A percentile compares a stretch with the other conserved stretches of the same genome.
phyloP scores from a whole-genome alignment of 1,284 basidiomycete genomes.

The Malassezia slooffiae region DNA sequence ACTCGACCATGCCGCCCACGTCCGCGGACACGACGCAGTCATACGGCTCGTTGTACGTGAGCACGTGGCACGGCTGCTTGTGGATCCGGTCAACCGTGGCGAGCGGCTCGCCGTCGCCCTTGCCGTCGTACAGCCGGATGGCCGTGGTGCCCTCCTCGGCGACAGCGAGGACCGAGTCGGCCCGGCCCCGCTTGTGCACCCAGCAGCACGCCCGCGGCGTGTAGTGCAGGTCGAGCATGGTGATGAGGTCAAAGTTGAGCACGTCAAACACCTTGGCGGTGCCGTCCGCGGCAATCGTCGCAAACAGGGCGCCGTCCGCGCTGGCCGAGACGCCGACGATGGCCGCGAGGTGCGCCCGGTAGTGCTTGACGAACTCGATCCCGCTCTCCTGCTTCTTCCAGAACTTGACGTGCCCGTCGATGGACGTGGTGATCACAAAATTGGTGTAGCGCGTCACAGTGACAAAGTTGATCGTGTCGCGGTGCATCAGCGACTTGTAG shows the following conservation, averaged over 20 bases:
- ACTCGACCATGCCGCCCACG: slow-evolving; percentile 87
- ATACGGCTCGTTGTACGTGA: slow-evolving; percentile 82
- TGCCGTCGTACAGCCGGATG: slow-evolving; percentile 83
- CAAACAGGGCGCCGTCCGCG: slow-evolving; percentile 82
- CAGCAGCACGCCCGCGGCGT: slow-evolving; percentile 53
- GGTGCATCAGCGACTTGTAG: slow-evolving; percentile 96
- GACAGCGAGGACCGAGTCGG: slow-evolving; percentile 74
- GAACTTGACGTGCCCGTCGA: slow-evolving; percentile 89
- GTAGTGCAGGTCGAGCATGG: slow-evolving; percentile 81
- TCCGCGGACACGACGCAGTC: slow-evolving; percentile 90
- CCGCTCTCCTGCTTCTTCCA: slow-evolving; percentile 89
- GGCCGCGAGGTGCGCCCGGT: slow-evolving; percentile 71
- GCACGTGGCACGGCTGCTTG: slow-evolving; percentile 74
- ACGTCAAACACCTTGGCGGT: slow-evolving; percentile 89
- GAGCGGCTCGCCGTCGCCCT: slow-evolving; percentile 68
- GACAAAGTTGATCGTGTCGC: slow-evolving; percentile 79
- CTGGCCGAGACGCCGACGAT: slow-evolving; percentile 74
- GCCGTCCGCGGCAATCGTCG: slow-evolving; percentile 53
- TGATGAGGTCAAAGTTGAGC: slow-evolving; percentile 98
- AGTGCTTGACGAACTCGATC: slow-evolving; percentile 47
- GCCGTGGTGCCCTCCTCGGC: slow-evolving; percentile 59
- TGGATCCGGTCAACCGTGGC: slow-evolving; percentile 67
- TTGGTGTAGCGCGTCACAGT: slow-evolving; percentile 50
- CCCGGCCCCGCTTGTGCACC: slow-evolving; percentile 59
- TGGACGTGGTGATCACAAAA: slow-evolving; percentile 83